These are phyloP conservation scores for Blastocystis sp. DNA, from an alignment of 352 stramenopile genomes.

Conservation along the genomic window DNA sequence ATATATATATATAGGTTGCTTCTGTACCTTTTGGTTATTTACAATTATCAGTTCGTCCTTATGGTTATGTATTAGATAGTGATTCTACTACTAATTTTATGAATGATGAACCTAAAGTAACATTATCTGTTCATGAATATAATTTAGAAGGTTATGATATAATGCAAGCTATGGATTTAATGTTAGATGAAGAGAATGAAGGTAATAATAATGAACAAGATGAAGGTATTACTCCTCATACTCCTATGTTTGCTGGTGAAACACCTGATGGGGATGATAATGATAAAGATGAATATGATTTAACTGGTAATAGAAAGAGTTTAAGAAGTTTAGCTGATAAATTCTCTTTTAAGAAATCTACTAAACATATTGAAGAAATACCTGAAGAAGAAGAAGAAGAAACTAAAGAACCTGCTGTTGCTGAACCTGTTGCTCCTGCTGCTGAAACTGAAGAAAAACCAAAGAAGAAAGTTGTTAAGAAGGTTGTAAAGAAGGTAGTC, in stretches of 20 bases:
- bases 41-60: too few relatives aligned
- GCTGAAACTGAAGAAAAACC: not conserved
- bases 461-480: not conserved
- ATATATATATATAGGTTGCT: too few relatives aligned
- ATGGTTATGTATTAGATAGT: too few relatives aligned
- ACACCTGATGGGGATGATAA: not conserved
- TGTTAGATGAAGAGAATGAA: too few relatives aligned
- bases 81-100: too few relatives aligned
- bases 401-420: not conserved
- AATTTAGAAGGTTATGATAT: too few relatives aligned
- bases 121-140: too few relatives aligned
- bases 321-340: slow-evolving; percentile 17
- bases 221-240: not conserved
- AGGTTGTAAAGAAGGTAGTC: slow-evolving; percentile 33
- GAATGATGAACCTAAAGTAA: too few relatives aligned
- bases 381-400: slow-evolving; percentile 18
- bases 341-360: slow-evolving; percentile 27
- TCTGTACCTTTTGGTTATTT: too few relatives aligned
- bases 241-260: not conserved
- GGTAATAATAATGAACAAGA: too few relatives aligned
- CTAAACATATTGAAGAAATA: slow-evolving; percentile 5
- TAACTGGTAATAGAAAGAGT: slow-evolving; percentile 30
- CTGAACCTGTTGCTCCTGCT: not conserved
- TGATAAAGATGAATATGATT: slow-evolving; percentile 4
- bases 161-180: too few relatives aligned